Base-by-base conservation (phyloP, 768 basidiomycete genomes). In the Asterophora lycoperdoides region DNA sequence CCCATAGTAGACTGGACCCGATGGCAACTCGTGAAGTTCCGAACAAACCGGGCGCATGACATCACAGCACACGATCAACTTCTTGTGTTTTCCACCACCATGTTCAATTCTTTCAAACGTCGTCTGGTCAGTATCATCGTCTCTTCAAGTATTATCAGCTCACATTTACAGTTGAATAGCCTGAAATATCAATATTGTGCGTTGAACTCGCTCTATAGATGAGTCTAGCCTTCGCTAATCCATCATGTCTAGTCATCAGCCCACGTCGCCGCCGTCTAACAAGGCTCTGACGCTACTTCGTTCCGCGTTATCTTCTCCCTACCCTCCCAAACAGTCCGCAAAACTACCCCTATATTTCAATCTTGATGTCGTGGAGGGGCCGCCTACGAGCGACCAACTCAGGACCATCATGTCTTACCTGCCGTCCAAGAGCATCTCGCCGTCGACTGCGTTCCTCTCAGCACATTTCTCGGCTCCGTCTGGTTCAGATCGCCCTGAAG, bases 381-480 rank as follows among this genome's bases (percentile, higher is more conserved):
- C 73, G 5, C 88, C 88, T 2, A 89, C 78, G 0, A 45, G 77
- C 0, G 85, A 89, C 63, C 88, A 90, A 57, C 63, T 90, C 32
- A 68, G 66, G 26, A 83, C 79, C 11, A 89, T 90, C 36, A 58
- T 86, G 11, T 77, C 79, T 3, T 89, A 84, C 59, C 64, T 85
- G 8, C 68, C 75, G 1, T 68, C 69, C 11, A 68, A 69, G 17
- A 58, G 67, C 0, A 56, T 62, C 3, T 69, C 69, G n/a, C 68
- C 75, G 0, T 62, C 71, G 0, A 62, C 67, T 23, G 64, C 68
- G 4, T 78, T 88, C 51, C 61, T 89, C 41, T 87, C 86, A 1
- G 73, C 81, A 0, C 86, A 86, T 56, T 84, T 83, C 0, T 67
- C 78, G 0, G 66, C 70, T 35, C 68, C 66, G 15, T 64, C 63